Evolutionary conservation across 2,329 filamentous ascomycete genomes (phyloP).

Genomic region (Aureobasidium musti): DNA sequence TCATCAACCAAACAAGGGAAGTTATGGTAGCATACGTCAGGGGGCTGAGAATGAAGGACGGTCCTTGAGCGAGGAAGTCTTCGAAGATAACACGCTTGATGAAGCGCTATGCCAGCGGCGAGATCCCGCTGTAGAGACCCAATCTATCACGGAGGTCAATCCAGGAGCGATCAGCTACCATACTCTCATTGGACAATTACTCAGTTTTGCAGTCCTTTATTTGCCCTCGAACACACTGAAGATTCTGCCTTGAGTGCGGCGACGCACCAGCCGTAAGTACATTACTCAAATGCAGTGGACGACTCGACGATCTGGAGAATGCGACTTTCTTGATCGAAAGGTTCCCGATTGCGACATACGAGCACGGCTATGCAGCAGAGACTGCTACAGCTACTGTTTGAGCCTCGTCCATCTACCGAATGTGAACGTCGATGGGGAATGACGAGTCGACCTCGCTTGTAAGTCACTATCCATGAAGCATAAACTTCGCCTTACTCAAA

Average conservation of each 20-base stretch:
- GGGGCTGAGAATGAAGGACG: neutral
- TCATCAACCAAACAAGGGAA: conserved; percentile 16
- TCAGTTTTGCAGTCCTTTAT: too few relatives aligned
- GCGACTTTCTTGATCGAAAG: neutral
- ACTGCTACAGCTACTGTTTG: neutral
- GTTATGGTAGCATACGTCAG: conserved; percentile 5
- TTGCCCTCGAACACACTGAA: neutral
- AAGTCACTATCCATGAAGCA: neutral
- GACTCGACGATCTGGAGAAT: too few relatives aligned
- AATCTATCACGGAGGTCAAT: neutral
- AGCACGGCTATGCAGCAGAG: neutral
- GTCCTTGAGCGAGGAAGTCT: neutral
- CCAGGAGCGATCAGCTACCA: neutral
- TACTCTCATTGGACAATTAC: neutral
- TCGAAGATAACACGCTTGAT: neutral
- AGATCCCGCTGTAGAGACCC: neutral
- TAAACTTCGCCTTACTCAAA: neutral
- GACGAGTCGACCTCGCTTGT: neutral
- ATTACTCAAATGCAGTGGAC: neutral
- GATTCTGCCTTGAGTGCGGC: neutral
- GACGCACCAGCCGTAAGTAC: too few relatives aligned
- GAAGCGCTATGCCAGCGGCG: neutral
- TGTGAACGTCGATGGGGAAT: neutral
- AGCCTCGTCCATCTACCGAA: neutral
- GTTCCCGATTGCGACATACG: neutral